phyloP scores from a whole-genome alignment of 176 grass and related monocot species.

The Cocos nucifera region DNA sequence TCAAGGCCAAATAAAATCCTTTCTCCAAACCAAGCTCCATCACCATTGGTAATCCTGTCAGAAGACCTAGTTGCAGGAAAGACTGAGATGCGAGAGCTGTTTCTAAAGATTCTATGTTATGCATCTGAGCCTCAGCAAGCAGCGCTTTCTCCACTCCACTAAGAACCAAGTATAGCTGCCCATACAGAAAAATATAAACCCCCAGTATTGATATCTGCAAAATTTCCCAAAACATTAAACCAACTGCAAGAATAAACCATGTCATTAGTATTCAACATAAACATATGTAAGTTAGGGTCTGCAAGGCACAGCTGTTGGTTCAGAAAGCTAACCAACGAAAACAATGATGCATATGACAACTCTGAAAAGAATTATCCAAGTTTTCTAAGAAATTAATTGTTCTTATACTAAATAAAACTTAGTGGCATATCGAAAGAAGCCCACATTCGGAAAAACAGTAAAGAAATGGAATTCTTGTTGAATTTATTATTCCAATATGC shows the following conservation, averaged over 20 bases:
- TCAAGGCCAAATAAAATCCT: slow-evolving; percentile 62
- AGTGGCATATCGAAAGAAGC: no score
- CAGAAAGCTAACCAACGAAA: no score
- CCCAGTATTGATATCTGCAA: slow-evolving; percentile 81
- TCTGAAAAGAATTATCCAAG: no score
- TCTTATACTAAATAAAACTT: no score
- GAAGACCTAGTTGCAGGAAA: slow-evolving; percentile 87
- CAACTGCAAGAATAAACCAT: background rate
- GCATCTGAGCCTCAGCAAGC: slow-evolving; percentile 50
- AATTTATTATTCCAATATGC: no score
- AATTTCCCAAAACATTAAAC: background rate
- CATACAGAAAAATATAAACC: slow-evolving; percentile 91
- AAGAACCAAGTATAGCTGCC: slow-evolving; percentile 89
- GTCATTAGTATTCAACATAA: background rate
- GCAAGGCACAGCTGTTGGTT: no score
- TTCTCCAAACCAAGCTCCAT: slow-evolving; percentile 91
- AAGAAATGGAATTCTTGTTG: no score
- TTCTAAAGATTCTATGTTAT: slow-evolving; percentile 84
- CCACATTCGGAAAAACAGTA: no score
- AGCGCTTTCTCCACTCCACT: slow-evolving; percentile 71
- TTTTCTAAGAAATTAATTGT: no score
- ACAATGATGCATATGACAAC: no score
- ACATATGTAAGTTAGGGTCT: background rate
- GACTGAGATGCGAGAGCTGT: slow-evolving; percentile 96
- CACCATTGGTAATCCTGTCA: slow-evolving; percentile 93